Evolutionary conservation across 257 asterid species (phyloP), one percentile per base, ranked within the genome.

Genomic region (Nicotiana paniculata): DNA sequence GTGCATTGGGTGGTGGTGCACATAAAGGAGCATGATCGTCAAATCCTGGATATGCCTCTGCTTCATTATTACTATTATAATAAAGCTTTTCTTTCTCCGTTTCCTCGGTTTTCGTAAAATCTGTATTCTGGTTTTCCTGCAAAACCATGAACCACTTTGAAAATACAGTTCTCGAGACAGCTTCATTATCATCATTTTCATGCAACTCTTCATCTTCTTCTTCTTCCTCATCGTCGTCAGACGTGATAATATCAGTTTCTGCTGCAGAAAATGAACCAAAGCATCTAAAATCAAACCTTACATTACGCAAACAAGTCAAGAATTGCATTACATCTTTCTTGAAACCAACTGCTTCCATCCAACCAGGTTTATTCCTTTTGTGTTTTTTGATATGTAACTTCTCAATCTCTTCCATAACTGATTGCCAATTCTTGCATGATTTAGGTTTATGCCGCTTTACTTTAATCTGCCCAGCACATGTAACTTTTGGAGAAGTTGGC

Each of bases 401-500:
- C 82, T 95, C 99, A 57, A 95, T 91, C 86, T 95, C 98, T 15
- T 93, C 98, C 97, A 95, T 95, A 5, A 95, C 98, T 1, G 98
- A 92, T 59, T 92, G 94, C 99, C 99, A 95, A 67, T 91, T 91
- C 91, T 90, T 90, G 91, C 97, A 91, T 0, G 93, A 70, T n/a
- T 76, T 74, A 0, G 39, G 62, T 2, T 74, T 91, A 1, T 91
- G 80, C 82, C 90, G 80, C 82, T 89, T 79, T 1, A 92, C 94
- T 68, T 93, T 95, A 85, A 95, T 91, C 81, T 92, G 99, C 0
- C 99, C 99, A 0, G 97, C 98, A 54, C 99, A 95, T 0, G 97
- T 95, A 9, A 95, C 97, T 82, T 93, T 93, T 1, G 99, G 99
- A 0, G 97, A 92, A 0, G 94, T 89, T 0, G 99, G 99, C 57